Percentiles rank a stretch among this genome's conserved stretches.
Evolutionary conservation across 495 filamentous ascomycete species (phyloP).

Genomic region (Penicillium canescens): DNA sequence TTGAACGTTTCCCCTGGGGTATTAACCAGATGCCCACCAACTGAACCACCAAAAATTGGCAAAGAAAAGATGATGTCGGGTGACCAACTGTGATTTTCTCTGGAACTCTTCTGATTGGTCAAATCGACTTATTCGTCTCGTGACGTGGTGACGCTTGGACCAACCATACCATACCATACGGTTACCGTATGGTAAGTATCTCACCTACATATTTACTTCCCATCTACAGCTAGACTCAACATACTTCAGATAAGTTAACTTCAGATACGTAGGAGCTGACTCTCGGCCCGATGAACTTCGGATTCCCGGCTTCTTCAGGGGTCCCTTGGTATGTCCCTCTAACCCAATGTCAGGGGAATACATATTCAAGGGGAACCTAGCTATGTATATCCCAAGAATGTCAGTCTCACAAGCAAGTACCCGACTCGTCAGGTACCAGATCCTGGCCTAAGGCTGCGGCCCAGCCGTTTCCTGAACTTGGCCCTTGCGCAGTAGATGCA

Average conservation of each 20-base stretch:
- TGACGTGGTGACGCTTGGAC: neutral
- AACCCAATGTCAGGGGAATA: too few relatives aligned
- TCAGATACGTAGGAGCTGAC: too few relatives aligned
- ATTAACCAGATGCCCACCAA: too few relatives aligned
- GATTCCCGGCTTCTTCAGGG: slow-evolving; percentile 10
- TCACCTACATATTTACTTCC: too few relatives aligned
- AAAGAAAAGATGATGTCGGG: slow-evolving; percentile 20
- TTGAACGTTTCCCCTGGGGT: neutral
- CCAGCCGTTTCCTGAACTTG: slow-evolving; percentile 3
- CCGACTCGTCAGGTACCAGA: slow-evolving; percentile 5
- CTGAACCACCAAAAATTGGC: neutral
- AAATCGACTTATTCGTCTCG: neutral
- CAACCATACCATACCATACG: too few relatives aligned
- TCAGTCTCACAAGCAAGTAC: slow-evolving; percentile 1
- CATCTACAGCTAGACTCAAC: too few relatives aligned
- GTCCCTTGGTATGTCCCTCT: too few relatives aligned
- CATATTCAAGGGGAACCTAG: too few relatives aligned
- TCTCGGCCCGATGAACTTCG: too few relatives aligned
- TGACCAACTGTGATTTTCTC: slow-evolving; percentile 34
- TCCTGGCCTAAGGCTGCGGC: neutral
- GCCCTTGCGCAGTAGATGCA: slow-evolving; percentile 11
- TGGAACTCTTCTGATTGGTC: slow-evolving; percentile 21
- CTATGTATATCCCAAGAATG: neutral
- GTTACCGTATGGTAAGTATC: too few relatives aligned
- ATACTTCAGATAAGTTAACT: too few relatives aligned